Evolutionary conservation across 2,329 filamentous ascomycete species (phyloP), one percentile per base, ranked within the genome.

Genomic region (Penicillium frequentans): DNA sequence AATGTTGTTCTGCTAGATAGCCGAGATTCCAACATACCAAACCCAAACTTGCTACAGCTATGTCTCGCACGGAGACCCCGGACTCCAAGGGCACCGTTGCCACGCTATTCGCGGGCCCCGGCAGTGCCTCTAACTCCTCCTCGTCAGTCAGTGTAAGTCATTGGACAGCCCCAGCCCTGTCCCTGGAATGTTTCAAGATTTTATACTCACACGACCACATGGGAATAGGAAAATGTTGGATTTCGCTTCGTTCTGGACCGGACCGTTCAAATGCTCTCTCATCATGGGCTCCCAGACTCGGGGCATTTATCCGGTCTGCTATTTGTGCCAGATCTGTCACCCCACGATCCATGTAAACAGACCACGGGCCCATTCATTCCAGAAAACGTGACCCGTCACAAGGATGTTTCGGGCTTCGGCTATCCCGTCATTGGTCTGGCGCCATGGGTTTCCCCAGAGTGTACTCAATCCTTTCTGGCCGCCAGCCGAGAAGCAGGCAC

Each of bases 391-490:
- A 96, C 91, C 13, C 85, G 88, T 16, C 82, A 84, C 64, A 72
- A 75, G n/a, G 82, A 95, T 67, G 83, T 97, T 16, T 81, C 82
- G 0, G 82, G 82, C 49, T 71, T 73, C 21, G 86, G 89, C 63
- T 91, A 90, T 72, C 86, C 88, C 54, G 80, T 92, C 51, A 85
- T 97, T 65, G 93, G 90, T 27, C 77, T 97, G 52, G 93, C 91
- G 24, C 93, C 93, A 27, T 98, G 93, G 93, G 86, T 91, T 65
- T 89, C 83, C 60, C 77, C 82, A 8, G 78, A 85, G 26, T 99
- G 93, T 70, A 89, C 90, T 13, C 75, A 82, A 54, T 83, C 88
- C 45, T 96, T 91, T 70, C 81, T 98, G 47, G 75, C 81, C 19
- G 77, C 79, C 13, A 83, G 82, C 3, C 81, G 84, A 21, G 82